Evolutionary conservation across 140 eudicot genomes (phyloP), one percentile per base, ranked within the genome.

Genomic region (Oenanthe javanica): DNA sequence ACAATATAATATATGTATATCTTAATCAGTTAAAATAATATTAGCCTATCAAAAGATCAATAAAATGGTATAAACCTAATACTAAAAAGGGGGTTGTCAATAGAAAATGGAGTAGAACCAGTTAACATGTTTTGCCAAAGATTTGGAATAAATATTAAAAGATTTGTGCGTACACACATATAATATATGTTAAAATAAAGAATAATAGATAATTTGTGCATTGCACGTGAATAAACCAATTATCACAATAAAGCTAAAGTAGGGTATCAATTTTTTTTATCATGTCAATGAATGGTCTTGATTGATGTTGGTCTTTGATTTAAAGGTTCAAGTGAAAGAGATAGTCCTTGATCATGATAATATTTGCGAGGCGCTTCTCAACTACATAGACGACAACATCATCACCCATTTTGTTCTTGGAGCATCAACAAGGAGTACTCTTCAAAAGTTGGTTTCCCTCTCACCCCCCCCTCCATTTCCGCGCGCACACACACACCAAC

Each of bases 371-470:
- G 85, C 91, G 47, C 69, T 91, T 70, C 45, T 89, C 46, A 87
- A 84, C 71, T 91, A 85, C 77, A 78, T 89, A 27, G 67, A 49
- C 76, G 83, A 79, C 18, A 38, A 87, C 61, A 74, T 77, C 59
- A 82, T 89, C 15, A 82, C 84, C 57, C 85, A 84, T n/a, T 51
- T 91, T 27, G 89, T 91, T 38, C 87, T 91, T 72, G 96, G 96
- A 63, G 87, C 91, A 47, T 81, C 93, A 38, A 49, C 85, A 36
- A 87, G 81, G 83, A 85, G 31, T 72, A 45, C 77, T 43, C 77
- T 72, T 72, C 77, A 72, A 72, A 72, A 42, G 52, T 72, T 47
- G 51, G 54, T 72, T 21, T 19, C 31, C 51, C 6, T 42, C 50
- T 18, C 23, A 1, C 76, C 0, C 18, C 45, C 16, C 45, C 19